phyloP scores from a whole-genome alignment of 768 basidiomycete genomes.

The Mycena rebaudengoi region DNA sequence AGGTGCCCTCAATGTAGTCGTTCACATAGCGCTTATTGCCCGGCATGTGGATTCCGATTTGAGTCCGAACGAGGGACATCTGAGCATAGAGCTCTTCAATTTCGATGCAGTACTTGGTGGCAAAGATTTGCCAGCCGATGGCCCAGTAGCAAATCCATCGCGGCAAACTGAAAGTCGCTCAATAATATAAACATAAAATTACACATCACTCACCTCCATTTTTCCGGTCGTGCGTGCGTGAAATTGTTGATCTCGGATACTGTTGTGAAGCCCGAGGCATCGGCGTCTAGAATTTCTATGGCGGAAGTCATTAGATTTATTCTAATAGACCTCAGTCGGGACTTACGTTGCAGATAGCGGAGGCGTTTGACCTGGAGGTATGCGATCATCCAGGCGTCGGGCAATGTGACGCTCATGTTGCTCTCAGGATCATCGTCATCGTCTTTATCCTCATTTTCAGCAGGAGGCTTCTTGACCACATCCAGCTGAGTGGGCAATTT shows the following conservation, averaged over 20 bases:
- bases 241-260: slow-evolving; percentile 15
- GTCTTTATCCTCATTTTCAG: slow-evolving; percentile 30
- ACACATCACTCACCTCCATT: slow-evolving; percentile 3
- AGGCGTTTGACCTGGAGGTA: slow-evolving; percentile 13
- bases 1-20: not conserved
- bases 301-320: not conserved
- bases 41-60: not conserved
- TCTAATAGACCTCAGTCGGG: not conserved
- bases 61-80: not conserved
- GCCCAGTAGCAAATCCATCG: slow-evolving; percentile 16
- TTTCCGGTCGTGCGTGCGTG: slow-evolving; percentile 2
- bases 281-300: slow-evolving; percentile 8
- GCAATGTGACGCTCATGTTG: not conserved
- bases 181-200: not conserved
- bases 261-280: slow-evolving; percentile 16
- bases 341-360: slow-evolving; percentile 8
- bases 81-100: slow-evolving; percentile 6
- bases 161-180: not conserved
- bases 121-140: slow-evolving; percentile 16
- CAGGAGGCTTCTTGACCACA: not conserved
- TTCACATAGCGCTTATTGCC: slow-evolving; percentile 26
- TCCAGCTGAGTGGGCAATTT: not conserved
- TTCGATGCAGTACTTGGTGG: slow-evolving; percentile 13
- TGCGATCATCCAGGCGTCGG: not conserved
- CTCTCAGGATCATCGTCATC: slow-evolving; percentile 8